These are phyloP conservation scores for Claviceps sp. DNA, from an alignment of 2,329 filamentous ascomycete genomes.

Conservation along the genomic window DNA sequence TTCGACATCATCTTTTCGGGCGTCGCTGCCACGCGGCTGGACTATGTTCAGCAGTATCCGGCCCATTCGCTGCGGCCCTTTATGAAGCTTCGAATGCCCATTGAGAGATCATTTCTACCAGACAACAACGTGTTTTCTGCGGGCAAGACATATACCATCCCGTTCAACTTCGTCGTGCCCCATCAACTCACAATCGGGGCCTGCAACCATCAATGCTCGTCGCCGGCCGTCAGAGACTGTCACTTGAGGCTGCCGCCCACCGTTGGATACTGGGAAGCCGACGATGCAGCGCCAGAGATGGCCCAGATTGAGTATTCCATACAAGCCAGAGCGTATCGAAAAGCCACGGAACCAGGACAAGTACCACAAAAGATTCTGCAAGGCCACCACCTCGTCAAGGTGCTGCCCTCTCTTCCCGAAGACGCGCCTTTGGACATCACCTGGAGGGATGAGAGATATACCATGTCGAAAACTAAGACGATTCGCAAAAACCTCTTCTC, in stretches of 20 bases:
- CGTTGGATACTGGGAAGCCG: slow-evolving; percentile 37
- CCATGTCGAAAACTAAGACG: slow-evolving; percentile 35
- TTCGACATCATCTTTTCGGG: slow-evolving; percentile 42
- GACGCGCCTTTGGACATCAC: slow-evolving; percentile 38
- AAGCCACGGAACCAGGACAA: background rate
- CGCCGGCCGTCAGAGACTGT: slow-evolving; percentile 33
- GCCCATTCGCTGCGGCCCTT: slow-evolving; percentile 38
- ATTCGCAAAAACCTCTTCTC: slow-evolving; percentile 40
- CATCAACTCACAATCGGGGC: slow-evolving; percentile 42
- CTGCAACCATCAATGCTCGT: slow-evolving; percentile 36
- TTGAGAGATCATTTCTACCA: slow-evolving; percentile 33
- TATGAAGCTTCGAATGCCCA: slow-evolving; percentile 42
- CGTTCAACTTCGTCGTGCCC: slow-evolving; percentile 49
- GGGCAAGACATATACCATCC: slow-evolving; percentile 35
- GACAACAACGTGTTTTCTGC: slow-evolving; percentile 32
- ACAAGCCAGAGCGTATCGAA: slow-evolving; percentile 29
- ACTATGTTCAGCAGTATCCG: slow-evolving; percentile 35
- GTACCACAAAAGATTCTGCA: slow-evolving; percentile 24
- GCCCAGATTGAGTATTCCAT: slow-evolving; percentile 39
- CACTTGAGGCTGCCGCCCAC: slow-evolving; percentile 42
- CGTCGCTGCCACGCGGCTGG: slow-evolving; percentile 34
- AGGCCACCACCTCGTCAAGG: slow-evolving; percentile 30
- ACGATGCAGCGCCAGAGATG: slow-evolving; percentile 43
- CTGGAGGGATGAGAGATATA: slow-evolving; percentile 34
- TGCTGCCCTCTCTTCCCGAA: slow-evolving; percentile 37